Percentiles rank a stretch among this genome's conserved stretches.
phyloP scores from a whole-genome alignment of 2,329 filamentous ascomycete genomes.

The Septoria linicola region DNA sequence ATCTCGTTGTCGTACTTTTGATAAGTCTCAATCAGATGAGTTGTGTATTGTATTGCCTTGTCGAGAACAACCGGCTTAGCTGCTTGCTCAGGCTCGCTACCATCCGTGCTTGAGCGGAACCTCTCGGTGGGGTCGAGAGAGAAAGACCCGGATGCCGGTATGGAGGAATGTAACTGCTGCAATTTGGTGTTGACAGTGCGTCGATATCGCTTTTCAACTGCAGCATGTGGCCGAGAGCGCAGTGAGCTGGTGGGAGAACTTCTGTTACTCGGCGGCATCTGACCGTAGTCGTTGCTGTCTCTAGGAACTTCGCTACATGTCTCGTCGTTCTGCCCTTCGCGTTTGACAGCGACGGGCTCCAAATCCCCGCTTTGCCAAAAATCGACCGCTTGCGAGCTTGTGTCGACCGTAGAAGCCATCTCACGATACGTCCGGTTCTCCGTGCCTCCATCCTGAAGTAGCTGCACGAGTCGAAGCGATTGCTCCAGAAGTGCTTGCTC shows the following conservation, averaged over 20 bases:
- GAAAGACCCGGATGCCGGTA: slow-evolving; percentile 22
- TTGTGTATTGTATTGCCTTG: slow-evolving; percentile 25
- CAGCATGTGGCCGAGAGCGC: slow-evolving; percentile 22
- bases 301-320: not conserved
- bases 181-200: slow-evolving; percentile 24
- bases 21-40: slow-evolving; percentile 23
- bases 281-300: slow-evolving; percentile 5
- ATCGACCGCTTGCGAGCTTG: not conserved
- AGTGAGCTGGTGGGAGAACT: slow-evolving; percentile 8
- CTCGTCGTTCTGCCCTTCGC: not conserved
- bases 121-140: slow-evolving; percentile 8
- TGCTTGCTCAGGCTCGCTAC: slow-evolving; percentile 15
- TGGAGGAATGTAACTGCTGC: slow-evolving; percentile 21
- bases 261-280: slow-evolving; percentile 5
- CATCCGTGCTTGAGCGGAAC: slow-evolving; percentile 6
- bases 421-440: not conserved
- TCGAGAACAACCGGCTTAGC: slow-evolving; percentile 24
- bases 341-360: not conserved
- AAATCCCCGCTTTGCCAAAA: not conserved
- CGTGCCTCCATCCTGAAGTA: not conserved
- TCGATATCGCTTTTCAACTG: slow-evolving; percentile 24
- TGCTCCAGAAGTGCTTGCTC: slow-evolving; percentile 5
- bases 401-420: not conserved
- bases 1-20: slow-evolving; percentile 24
- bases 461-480: slow-evolving; percentile 2